Evolutionary conservation across 192 early-diverging fungal genomes (phyloP).

Genomic region (Coemansia sp.): DNA sequence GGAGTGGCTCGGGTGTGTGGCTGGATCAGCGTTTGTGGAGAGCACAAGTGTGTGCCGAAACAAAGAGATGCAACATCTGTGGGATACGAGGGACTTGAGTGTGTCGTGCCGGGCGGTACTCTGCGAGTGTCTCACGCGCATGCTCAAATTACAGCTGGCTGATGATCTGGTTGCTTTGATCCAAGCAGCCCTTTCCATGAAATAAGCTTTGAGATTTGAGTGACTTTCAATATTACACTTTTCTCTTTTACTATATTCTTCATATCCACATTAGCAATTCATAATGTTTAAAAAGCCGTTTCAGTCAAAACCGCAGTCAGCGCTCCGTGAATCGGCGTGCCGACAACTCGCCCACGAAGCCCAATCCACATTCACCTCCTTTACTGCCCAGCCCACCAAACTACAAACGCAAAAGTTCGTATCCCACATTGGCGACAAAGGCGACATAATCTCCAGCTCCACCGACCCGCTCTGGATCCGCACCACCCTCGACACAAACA

Average conservation of each 20-base stretch:
- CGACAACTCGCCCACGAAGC: slow-evolving; percentile 66
- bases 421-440: slow-evolving; percentile 63
- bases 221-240: slow-evolving; percentile 1
- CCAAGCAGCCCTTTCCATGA: not conserved
- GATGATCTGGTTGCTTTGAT: not conserved
- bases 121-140: not conserved
- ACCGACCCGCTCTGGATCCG: slow-evolving; percentile 69
- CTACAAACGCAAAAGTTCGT: slow-evolving; percentile 67
- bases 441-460: slow-evolving; percentile 63
- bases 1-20: slow-evolving; percentile 1
- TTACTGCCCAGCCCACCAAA: slow-evolving; percentile 44
- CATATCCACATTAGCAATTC: not conserved
- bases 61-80: not conserved
- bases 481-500: slow-evolving; percentile 34
- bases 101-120: not conserved
- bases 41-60: not conserved
- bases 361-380: slow-evolving; percentile 48
- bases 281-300: slow-evolving; percentile 78
- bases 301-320: slow-evolving; percentile 66
- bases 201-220: not conserved
- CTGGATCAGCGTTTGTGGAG: not conserved
- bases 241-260: slow-evolving; percentile 10
- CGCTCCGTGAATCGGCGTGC: slow-evolving; percentile 66
- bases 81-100: not conserved
- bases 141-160: not conserved